Evolutionary conservation across 371 early-diverging fungal genomes (phyloP), one percentile per base, ranked within the genome.

Genomic region (Blakeslea trispora): DNA sequence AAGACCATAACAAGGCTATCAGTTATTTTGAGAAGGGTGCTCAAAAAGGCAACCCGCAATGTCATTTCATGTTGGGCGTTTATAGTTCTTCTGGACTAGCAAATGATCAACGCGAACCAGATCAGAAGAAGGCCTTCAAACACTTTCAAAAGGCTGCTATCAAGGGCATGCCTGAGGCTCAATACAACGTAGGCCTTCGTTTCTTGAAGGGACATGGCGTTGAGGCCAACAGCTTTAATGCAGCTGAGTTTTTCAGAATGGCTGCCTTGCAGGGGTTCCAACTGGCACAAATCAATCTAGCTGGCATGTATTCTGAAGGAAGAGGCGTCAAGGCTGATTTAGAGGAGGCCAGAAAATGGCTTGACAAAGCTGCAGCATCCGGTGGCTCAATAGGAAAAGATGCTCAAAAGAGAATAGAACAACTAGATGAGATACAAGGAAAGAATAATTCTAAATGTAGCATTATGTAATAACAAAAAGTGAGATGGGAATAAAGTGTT

Each of bases 51-150:
- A 68, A 75, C 41, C 52, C 74, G 0, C 74, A 67, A 40, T 75
- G 74, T 43, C 67, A 72, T 7, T 79, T 75, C 43, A 79, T 79
- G 79, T 50, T 79, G 14, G 79, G 79, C 28, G 74, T 75, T 1
- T 79, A 79, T 49, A 67, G 64, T 46, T 69, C 72, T 0, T 63
- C 73, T 2, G 69, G 66, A 3, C 22, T 66, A 5, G 64, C 45
- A 8, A 51, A 48, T n/a, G 53, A 45, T 13, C 56, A 55, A 32
- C 53, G 50, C 13, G 56, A 71, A n/a, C 68, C 66, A 14, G 74
- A 79, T 45, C 79, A 74, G 41, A 37, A 48, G 17, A 72, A 68
- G 17, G 79, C 79, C 14, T 79, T 79, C 47, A 71, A 75, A 21
- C 55, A 70, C 56, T 79, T 75, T 44, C 79, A 75, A 64, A 74